Evolutionary conservation across 1,284 basidiomycete genomes (phyloP).

Genomic region (Puccinia triticina): DNA sequence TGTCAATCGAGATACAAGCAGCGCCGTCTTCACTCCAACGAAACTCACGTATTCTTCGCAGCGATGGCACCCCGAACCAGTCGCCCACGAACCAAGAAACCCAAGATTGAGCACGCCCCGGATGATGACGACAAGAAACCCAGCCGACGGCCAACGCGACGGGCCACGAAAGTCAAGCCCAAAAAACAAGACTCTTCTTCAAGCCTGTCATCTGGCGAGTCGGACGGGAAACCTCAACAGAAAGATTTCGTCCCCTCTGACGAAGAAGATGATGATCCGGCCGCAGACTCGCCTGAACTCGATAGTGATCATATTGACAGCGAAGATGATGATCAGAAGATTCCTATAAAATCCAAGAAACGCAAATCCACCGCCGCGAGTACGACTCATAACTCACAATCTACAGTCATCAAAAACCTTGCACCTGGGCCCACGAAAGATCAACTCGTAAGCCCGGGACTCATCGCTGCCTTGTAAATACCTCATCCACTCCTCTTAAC

Average conservation of each 20-base stretch:
- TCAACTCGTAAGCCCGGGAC: slow-evolving; percentile 47
- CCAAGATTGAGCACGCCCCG: background rate
- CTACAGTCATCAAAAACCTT: slow-evolving; percentile 22
- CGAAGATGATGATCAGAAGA: slow-evolving; percentile 8
- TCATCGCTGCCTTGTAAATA: slow-evolving; percentile 42
- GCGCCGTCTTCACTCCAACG: too few relatives aligned
- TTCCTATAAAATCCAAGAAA: slow-evolving; percentile 44
- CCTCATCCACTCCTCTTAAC: slow-evolving; percentile 1
- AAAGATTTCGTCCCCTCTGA: background rate
- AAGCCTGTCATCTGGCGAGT: slow-evolving; percentile 1
- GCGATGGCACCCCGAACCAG: background rate
- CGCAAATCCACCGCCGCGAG: slow-evolving; percentile 3
- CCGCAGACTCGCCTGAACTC: background rate
- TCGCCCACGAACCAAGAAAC: background rate
- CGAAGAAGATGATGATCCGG: background rate
- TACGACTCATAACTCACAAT: background rate
- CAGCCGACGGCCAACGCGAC: background rate
- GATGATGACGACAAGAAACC: background rate
- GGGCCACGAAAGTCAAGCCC: background rate
- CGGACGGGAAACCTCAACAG: background rate
- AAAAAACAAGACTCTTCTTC: slow-evolving; percentile 15
- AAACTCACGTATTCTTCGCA: too few relatives aligned
- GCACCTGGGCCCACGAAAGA: slow-evolving; percentile 37
- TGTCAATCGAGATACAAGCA: too few relatives aligned
- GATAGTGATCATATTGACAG: slow-evolving; percentile 41